Conservation (phyloP, 2,329 filamentous ascomycete species). For the Hypomyces rosellus region DNA sequence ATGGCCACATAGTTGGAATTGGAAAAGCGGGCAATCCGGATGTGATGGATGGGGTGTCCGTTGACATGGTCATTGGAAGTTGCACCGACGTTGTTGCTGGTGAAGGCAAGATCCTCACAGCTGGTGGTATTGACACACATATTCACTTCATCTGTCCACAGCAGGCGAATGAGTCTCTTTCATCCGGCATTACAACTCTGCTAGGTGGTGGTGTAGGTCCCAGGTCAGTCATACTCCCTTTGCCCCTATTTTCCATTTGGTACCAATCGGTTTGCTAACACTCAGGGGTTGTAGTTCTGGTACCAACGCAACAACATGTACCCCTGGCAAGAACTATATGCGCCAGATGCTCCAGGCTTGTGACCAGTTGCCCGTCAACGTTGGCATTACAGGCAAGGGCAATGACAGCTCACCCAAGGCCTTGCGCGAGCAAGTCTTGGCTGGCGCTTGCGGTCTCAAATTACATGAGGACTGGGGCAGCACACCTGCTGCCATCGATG, state of each 20-base stretch:
- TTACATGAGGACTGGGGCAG: conserved; percentile 95
- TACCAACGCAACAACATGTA: conserved; percentile 89
- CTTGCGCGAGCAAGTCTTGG: conserved; percentile 71
- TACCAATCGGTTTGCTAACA: background rate
- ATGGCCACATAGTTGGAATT: conserved; percentile 79
- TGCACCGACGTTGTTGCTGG: conserved; percentile 89
- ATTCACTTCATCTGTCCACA: conserved; percentile 96
- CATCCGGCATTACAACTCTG: conserved; percentile 84
- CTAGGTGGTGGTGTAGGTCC: conserved; percentile 88
- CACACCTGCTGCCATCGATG: conserved; percentile 86
- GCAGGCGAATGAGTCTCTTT: conserved; percentile 75
- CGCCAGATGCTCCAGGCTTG: conserved; percentile 84
- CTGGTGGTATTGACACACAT: conserved; percentile 83
- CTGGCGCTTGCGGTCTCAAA: conserved; percentile 86
- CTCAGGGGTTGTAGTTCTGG: conserved; percentile 56
- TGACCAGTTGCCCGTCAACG: conserved; percentile 75
- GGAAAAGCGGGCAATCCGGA: conserved; percentile 97
- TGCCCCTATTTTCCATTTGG: background rate
- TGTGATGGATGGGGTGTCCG: conserved; percentile 81
- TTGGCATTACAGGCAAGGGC: conserved; percentile 89
- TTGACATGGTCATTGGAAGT: conserved; percentile 73
- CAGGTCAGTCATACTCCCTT: conserved; percentile 43
- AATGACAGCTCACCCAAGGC: conserved; percentile 70
- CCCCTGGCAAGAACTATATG: conserved; percentile 76
- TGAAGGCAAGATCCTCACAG: conserved; percentile 85